Evolutionary conservation across 495 filamentous ascomycete genomes (phyloP).

Genomic region (Elasticomyces elasticus): DNA sequence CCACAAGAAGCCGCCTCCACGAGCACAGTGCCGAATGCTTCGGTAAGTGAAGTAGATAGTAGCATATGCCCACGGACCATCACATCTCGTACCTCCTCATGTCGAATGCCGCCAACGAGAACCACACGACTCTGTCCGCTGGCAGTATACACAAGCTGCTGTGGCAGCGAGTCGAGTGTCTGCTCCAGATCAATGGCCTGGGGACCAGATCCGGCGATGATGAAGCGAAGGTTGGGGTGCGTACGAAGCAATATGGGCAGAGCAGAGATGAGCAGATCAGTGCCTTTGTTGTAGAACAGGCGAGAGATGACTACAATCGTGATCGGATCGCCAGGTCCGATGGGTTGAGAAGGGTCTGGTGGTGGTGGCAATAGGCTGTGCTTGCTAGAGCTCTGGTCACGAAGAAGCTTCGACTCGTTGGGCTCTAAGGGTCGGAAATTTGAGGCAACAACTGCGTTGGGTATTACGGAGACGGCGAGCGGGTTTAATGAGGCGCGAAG

Average conservation of each 20-base stretch:
- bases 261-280: constrained; percentile 84
- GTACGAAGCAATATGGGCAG: constrained; percentile 83
- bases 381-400: constrained; percentile 1
- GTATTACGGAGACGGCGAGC: constrained; percentile 92
- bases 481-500: constrained; percentile 90
- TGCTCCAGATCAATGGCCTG: constrained; percentile 97
- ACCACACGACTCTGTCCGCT: constrained; percentile 74
- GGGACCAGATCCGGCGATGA: constrained; percentile 89
- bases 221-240: constrained; percentile 89
- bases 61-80: constrained; percentile 98
- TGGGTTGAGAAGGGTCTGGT: constrained; percentile 39
- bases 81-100: constrained; percentile 96
- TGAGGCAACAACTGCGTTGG: constrained; percentile 92
- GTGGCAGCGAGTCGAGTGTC: constrained; percentile 61
- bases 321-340: constrained; percentile 75
- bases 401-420: not conserved
- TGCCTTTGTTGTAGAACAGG: constrained; percentile 98
- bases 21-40: constrained; percentile 95
- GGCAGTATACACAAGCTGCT: constrained; percentile 50
- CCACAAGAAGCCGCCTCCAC: constrained; percentile 95
- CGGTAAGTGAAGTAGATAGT: constrained; percentile 85
- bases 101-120: constrained; percentile 80
- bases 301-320: constrained; percentile 96
- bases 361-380: constrained; percentile 23
- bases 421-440: constrained; percentile 66